Conservation (phyloP, 2,329 filamentous ascomycete species). For the Celoporthe dispersa region DNA sequence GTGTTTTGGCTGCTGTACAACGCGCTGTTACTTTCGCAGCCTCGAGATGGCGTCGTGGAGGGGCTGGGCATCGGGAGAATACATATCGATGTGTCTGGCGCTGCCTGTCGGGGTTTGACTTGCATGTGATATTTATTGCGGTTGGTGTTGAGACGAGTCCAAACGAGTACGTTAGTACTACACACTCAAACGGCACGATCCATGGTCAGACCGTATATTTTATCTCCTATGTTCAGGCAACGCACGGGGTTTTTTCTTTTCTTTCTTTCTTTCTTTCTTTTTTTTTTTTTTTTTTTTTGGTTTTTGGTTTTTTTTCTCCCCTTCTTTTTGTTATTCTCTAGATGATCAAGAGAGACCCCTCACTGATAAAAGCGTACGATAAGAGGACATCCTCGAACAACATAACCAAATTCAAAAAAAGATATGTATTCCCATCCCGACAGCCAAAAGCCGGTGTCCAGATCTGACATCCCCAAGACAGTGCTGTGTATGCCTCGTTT, state of each 20-base stretch:
- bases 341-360: neutral
- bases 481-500: neutral
- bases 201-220: too few species aligned
- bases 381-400: too few species aligned
- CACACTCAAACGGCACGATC: neutral
- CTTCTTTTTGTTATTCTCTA: too few species aligned
- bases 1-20: slow-evolving; percentile 20
- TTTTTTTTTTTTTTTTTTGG: too few species aligned
- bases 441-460: neutral
- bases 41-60: slow-evolving; percentile 16
- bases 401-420: too few species aligned
- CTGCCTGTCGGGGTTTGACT: neutral
- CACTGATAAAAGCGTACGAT: neutral
- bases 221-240: neutral
- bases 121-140: neutral
- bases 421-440: neutral
- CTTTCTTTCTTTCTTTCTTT: too few species aligned
- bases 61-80: slow-evolving; percentile 24
- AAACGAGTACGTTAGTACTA: neutral
- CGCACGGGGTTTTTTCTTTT: too few species aligned
- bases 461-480: neutral
- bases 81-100: slow-evolving; percentile 22
- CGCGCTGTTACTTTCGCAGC: slow-evolving; percentile 18
- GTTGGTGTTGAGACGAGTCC: neutral
- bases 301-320: too few species aligned